Percentiles rank a stretch among this genome's conserved stretches.
These are phyloP conservation scores for Tolypocladium album DNA, from an alignment of 2,329 filamentous ascomycete species.

Conservation along the genomic window DNA sequence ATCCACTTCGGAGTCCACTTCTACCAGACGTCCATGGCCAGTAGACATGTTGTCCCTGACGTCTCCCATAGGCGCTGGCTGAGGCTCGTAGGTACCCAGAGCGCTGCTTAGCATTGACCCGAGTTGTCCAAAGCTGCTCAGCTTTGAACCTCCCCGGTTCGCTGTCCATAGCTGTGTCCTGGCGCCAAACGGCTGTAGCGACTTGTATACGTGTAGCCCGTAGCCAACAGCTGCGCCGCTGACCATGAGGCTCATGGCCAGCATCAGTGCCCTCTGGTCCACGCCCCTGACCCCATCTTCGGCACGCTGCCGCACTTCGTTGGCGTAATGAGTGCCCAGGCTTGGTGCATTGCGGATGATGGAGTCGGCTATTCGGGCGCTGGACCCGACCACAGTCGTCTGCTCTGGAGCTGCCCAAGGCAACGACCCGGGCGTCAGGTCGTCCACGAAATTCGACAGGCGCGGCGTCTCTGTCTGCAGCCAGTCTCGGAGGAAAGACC, in stretches of 20 bases:
- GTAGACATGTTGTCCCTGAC: slow-evolving; percentile 1
- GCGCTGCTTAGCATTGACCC: slow-evolving; percentile 31
- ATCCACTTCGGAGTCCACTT: slow-evolving; percentile 25
- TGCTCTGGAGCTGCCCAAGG: slow-evolving; percentile 15
- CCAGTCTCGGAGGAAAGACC: slow-evolving; percentile 29
- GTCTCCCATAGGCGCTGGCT: slow-evolving; percentile 5
- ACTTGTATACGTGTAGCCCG: slow-evolving; percentile 26
- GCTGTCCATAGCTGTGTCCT: slow-evolving; percentile 31
- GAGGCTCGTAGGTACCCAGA: slow-evolving; percentile 15
- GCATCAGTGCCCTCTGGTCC: slow-evolving; percentile 19
- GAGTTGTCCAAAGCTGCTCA: slow-evolving; percentile 35
- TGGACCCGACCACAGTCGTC: slow-evolving; percentile 11
- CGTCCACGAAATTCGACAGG: slow-evolving; percentile 20
- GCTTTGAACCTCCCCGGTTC: slow-evolving; percentile 14
- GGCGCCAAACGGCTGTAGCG: slow-evolving; percentile 34
- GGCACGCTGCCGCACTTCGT: slow-evolving; percentile 25
- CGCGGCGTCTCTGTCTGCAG: slow-evolving; percentile 20
- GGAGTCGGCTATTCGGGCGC: slow-evolving; percentile 21
- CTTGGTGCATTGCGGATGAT: slow-evolving; percentile 23
- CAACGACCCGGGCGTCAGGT: slow-evolving; percentile 15
- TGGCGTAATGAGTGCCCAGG: slow-evolving; percentile 22
- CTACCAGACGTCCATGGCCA: slow-evolving; percentile 17
- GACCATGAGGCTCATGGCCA: slow-evolving; percentile 21
- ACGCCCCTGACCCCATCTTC: slow-evolving; percentile 20
- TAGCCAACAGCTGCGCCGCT: slow-evolving; percentile 28